Base-by-base conservation (phyloP, 202 grass and related monocot genomes). In the Carex arenaria region DNA sequence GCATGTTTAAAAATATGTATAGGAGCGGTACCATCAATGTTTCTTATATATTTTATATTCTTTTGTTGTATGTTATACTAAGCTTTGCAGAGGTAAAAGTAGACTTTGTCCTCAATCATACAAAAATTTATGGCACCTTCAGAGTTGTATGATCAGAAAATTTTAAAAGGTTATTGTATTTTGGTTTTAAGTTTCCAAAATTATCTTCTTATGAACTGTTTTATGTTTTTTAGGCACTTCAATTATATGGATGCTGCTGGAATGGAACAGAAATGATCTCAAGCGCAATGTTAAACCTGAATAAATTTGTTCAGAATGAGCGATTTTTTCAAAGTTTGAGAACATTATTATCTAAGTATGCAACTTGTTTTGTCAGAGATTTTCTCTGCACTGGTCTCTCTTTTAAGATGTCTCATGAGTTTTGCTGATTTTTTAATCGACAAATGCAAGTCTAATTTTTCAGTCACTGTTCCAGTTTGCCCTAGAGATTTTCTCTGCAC, bases 191-290 rank as follows among this genome's bases (percentile, higher is more conserved):
- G 7, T 15, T 64, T 65, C 38, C 10, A 14, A 49, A 80, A 47
- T 31, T 78, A 56, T n/a, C 4, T 28, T 80, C 61, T 51, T 65
- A 23, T 79, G 38, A 34, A 38, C 18, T 78, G 65, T 45, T 61
- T 19, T 2, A n/a, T 80, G 12, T 85, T 80, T 54, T 55, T 45
- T 66, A 97, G 94, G 94, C 38, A 94, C 91, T 18, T 97, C 94
- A 12, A 94, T 94, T 49, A 61, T 92, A 64, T 97, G 94, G 94
- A 97, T 97, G 94, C 80, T 94, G 53, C 42, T 94, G 28, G 89
- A 92, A 54, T 95, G 90, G 93, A 92, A 91, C 83, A 59, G 87
- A 53, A 87, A 92, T 87, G 43, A 45, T 67, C 87, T 90, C 19
- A 70, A 62, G 22, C 19, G 9, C n/a, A 67, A 22, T 52, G 42